phyloP scores from a whole-genome alignment of 108 stramenopile species.

The Pseudonitzschia multiseries region DNA sequence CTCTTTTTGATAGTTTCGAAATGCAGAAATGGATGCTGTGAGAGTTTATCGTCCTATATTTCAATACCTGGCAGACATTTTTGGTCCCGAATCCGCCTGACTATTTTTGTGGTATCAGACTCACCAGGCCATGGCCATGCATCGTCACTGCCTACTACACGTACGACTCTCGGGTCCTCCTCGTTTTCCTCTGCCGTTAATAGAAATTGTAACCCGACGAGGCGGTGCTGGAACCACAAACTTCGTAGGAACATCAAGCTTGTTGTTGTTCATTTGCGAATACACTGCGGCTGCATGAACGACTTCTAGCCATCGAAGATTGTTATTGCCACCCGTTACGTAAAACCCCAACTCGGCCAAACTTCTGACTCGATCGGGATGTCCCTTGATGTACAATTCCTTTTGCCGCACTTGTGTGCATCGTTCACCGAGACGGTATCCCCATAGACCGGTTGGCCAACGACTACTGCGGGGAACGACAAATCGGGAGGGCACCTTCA shows the following conservation, averaged over 20 bases:
- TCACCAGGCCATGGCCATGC: constrained; percentile 78
- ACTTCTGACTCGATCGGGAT: constrained; percentile 51
- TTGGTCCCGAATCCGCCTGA: background rate
- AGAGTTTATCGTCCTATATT: no score
- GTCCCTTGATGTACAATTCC: constrained; percentile 70
- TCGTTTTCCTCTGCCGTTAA: constrained; percentile 23
- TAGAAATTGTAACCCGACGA: background rate
- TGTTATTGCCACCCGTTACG: constrained; percentile 45
- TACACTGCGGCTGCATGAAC: constrained; percentile 87
- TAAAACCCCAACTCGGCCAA: constrained; percentile 76
- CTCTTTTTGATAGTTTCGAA: constrained; percentile 25
- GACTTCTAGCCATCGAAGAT: constrained; percentile 75
- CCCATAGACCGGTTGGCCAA: constrained; percentile 74
- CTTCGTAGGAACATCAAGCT: constrained; percentile 62
- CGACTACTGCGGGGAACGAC: constrained; percentile 51
- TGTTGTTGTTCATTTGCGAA: constrained; percentile 65
- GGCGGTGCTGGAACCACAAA: constrained; percentile 70
- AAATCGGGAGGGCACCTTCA: constrained; percentile 68
- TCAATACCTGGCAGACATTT: no score
- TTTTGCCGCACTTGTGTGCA: constrained; percentile 80
- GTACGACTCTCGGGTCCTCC: background rate
- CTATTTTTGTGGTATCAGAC: background rate
- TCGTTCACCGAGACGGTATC: constrained; percentile 75
- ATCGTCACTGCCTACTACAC: constrained; percentile 33
- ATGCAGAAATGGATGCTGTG: no score